Evolutionary conservation across 164 flowering plant species (phyloP).

Genomic region (Annona cherimola): DNA sequence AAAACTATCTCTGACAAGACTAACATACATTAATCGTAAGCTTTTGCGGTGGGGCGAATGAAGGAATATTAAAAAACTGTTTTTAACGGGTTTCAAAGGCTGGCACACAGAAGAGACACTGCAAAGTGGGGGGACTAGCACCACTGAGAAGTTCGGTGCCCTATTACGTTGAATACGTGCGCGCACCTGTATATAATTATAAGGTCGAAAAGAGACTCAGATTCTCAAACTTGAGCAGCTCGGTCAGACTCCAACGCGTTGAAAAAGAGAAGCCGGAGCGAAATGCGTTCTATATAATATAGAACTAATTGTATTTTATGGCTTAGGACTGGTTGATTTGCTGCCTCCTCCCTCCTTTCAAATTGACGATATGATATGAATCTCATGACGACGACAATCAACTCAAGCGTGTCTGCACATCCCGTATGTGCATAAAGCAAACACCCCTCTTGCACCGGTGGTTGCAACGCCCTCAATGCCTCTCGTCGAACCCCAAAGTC

Average conservation of each 20-base stretch:
- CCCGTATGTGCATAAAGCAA: slow-evolving; percentile 24
- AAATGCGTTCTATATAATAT: too few species aligned
- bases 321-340: too few species aligned
- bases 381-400: neutral
- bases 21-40: neutral
- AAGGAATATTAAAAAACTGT: too few species aligned
- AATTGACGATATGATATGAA: neutral
- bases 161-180: neutral
- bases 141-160: neutral
- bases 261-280: too few species aligned
- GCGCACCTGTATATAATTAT: neutral
- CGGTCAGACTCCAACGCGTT: neutral
- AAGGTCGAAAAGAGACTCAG: neutral
- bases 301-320: too few species aligned
- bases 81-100: too few species aligned
- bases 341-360: too few species aligned
- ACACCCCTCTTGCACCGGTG: slow-evolving; percentile 25
- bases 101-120: neutral
- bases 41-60: too few species aligned
- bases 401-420: slow-evolving; percentile 29
- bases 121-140: neutral
- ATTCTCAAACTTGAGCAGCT: neutral
- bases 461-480: slow-evolving; percentile 29
- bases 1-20: neutral
- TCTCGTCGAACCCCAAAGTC: slow-evolving; percentile 13